A percentile compares a stretch with the other conserved stretches of the same genome.
Conservation (phyloP, 208 protist species). For the Borovskyia barvae region DNA sequence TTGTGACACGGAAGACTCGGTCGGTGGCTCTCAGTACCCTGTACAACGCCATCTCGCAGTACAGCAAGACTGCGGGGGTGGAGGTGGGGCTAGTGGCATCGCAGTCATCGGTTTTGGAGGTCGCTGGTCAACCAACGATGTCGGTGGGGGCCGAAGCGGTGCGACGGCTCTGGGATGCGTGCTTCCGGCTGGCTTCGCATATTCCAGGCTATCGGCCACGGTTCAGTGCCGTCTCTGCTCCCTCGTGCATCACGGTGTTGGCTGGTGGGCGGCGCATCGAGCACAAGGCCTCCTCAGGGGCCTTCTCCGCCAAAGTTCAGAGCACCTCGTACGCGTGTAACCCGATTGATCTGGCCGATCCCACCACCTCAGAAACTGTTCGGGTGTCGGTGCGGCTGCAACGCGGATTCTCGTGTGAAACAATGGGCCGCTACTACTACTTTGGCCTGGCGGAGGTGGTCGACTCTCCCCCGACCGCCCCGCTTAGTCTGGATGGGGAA, state of each 20-base stretch:
- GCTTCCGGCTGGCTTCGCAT: constrained; percentile 12
- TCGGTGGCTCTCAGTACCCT: constrained; percentile 46
- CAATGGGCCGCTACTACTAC: constrained; percentile 76
- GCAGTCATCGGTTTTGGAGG: background rate
- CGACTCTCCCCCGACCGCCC: constrained; percentile 12
- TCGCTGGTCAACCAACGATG: background rate
- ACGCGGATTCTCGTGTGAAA: constrained; percentile 54
- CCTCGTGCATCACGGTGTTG: constrained; percentile 16
- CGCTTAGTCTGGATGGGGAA: background rate
- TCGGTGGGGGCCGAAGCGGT: constrained; percentile 7
- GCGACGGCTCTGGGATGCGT: constrained; percentile 25
- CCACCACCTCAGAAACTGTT: constrained; percentile 49
- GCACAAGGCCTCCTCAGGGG: constrained; percentile 5
- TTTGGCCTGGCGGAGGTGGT: constrained; percentile 55
- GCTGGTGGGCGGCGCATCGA: constrained; percentile 25
- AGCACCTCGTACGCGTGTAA: constrained; percentile 43
- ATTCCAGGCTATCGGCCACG: constrained; percentile 19
- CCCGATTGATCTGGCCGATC: constrained; percentile 63
- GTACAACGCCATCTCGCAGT: constrained; percentile 38
- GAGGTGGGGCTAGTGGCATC: background rate
- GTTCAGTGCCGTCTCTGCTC: constrained; percentile 21
- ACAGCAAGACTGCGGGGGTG: constrained; percentile 3
- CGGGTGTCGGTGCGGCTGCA: constrained; percentile 69
- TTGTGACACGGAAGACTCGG: constrained; percentile 36
- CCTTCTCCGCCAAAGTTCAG: constrained; percentile 19